Base-by-base conservation (phyloP, 495 filamentous ascomycete genomes). In the Trichocladium antarcticum region DNA sequence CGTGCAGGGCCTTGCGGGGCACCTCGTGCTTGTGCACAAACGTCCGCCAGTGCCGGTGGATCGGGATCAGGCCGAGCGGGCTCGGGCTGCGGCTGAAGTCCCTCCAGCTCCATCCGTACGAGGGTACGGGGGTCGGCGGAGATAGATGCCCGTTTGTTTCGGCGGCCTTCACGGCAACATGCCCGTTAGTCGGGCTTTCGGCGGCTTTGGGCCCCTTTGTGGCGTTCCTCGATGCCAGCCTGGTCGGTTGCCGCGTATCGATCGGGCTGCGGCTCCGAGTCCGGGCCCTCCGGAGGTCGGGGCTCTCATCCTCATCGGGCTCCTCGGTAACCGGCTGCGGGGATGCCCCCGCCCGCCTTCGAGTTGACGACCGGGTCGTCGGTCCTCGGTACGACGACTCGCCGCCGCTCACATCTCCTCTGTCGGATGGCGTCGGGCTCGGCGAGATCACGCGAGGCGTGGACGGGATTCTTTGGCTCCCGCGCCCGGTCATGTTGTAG, bases 11-110 rank as follows among this genome's bases (percentile, higher is more conserved):
- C 60, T 88, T 88, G 53, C 84, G 77, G 20, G 84, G 84, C 27
- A 88, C 77, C 61, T 88, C 84, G 57, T 88, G 84, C 51, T 78
- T 78, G 68, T 88, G 84, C 56, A 85, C 80, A 47, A 88, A 80
- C 5, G 70, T 75, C 50, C 80, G 70, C 72, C 81, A 88, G 55
- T 79, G 74, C 39, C 78, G 72, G 62, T 99, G 92, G 56, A 97
- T 89, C 19, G 92, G 92, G 51, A 99, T 99, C 6, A 99, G 76
- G 16, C 93, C 92, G 12, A 98, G 74, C 5, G 92, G 92, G 48
- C 83, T 88, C 2, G 92, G 92, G 47, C 84, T 89, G 51, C 92
- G 77, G 47, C 87, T 93, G 57, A 95, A 69, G 57, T 85, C 82
- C 31, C 83, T 77, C 81, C 85, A 90, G 58, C 72, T 78, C 63